A percentile compares a stretch with the other conserved stretches of the same genome.
These are phyloP conservation scores for Yarrowia deformans DNA, from an alignment of 805 yeast genomes.

Conservation along the genomic window DNA sequence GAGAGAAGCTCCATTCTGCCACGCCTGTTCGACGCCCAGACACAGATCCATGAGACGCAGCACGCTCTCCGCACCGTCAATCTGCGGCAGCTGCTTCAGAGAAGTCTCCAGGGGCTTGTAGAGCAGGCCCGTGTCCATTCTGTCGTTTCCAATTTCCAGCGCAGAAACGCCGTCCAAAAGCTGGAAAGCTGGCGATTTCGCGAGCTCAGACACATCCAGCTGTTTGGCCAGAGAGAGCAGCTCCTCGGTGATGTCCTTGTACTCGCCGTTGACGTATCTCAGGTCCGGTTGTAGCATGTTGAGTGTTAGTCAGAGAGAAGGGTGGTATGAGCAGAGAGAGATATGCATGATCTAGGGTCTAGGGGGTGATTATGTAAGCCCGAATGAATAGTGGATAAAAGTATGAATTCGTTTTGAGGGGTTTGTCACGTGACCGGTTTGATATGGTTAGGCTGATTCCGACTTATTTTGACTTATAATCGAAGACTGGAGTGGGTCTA, in stretches of 20 bases:
- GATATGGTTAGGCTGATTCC: no score
- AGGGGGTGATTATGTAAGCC: background rate
- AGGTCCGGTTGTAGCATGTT: constrained; percentile 31
- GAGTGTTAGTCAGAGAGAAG: background rate
- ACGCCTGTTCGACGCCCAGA: constrained; percentile 63
- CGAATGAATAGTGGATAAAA: no score
- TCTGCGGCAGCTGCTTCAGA: constrained; percentile 52
- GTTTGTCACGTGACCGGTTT: no score
- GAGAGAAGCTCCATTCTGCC: constrained; percentile 79
- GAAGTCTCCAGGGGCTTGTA: constrained; percentile 55
- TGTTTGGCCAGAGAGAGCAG: constrained; percentile 43
- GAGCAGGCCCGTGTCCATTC: constrained; percentile 81
- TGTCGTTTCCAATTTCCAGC: constrained; percentile 66
- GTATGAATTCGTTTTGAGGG: no score
- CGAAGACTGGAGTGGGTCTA: no score
- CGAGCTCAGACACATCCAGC: constrained; percentile 62
- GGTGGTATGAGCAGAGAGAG: no score
- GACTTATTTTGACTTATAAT: no score
- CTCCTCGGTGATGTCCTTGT: constrained; percentile 47
- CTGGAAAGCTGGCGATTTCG: constrained; percentile 65
- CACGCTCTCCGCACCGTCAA: constrained; percentile 54
- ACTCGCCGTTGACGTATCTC: constrained; percentile 46
- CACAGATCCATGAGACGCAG: constrained; percentile 63
- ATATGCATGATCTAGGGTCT: no score
- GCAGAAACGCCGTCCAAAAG: constrained; percentile 89